phyloP scores from a whole-genome alignment of 1,284 basidiomycete species.

The Mycena sp. region DNA sequence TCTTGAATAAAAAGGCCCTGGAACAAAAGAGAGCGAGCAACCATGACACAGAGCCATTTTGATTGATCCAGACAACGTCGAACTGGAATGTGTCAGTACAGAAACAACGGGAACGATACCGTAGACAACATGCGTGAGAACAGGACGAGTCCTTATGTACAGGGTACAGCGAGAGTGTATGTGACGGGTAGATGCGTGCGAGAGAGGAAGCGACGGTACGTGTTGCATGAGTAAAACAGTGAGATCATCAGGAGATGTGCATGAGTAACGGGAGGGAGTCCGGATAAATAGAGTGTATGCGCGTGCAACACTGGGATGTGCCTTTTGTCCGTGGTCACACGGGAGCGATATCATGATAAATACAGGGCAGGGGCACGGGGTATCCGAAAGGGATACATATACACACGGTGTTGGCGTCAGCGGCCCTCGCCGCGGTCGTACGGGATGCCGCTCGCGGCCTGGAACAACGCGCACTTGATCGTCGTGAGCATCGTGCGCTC shows the following conservation, averaged over 20 bases:
- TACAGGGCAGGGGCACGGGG: too few relatives aligned
- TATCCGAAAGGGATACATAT: too few relatives aligned
- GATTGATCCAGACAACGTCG: neutral
- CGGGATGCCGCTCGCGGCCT: conserved; percentile 53
- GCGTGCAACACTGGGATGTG: too few relatives aligned
- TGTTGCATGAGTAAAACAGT: neutral
- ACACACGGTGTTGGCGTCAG: conserved; percentile 5
- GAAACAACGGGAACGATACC: neutral
- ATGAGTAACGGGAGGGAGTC: neutral
- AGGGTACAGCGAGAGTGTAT: conserved; percentile 12
- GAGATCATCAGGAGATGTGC: conserved; percentile 8
- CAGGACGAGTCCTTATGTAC: conserved; percentile 11
- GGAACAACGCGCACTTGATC: conserved; percentile 59
- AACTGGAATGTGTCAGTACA: conserved; percentile 5
- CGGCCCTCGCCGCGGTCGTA: conserved; percentile 37
- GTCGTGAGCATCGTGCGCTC: conserved; percentile 54
- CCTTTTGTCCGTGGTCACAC: conserved; percentile 10
- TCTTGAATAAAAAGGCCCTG: neutral
- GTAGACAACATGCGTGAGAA: conserved; percentile 8
- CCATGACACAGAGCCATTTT: conserved; percentile 2
- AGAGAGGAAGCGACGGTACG: neutral
- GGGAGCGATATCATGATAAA: too few relatives aligned
- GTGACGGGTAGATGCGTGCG: neutral
- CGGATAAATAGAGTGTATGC: too few relatives aligned
- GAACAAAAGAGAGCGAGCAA: neutral